phyloP scores from a whole-genome alignment of 1,139 yeast genomes.

The Zygoascus meyerae region DNA sequence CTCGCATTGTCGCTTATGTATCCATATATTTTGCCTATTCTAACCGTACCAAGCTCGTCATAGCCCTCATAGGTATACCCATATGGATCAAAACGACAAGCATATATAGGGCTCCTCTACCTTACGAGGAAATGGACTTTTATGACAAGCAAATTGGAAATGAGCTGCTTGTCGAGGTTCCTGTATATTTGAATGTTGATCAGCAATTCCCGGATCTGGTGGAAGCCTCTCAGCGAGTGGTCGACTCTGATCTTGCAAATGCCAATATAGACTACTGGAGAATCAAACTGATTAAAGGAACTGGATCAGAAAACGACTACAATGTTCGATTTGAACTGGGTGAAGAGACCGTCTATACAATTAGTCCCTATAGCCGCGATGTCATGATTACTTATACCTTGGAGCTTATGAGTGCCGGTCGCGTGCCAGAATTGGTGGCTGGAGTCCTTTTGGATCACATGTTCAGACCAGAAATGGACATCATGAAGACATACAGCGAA shows the following conservation, averaged over 20 bases:
- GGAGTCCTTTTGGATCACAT: constrained; percentile 53
- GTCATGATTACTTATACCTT: constrained; percentile 46
- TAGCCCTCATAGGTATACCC: constrained; percentile 62
- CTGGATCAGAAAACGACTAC: constrained; percentile 26
- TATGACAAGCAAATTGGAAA: constrained; percentile 36
- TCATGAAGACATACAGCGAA: constrained; percentile 20
- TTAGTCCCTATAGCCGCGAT: constrained; percentile 36
- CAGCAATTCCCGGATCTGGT: constrained; percentile 40
- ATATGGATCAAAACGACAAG: constrained; percentile 66
- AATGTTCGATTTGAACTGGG: constrained; percentile 30
- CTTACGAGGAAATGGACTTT: constrained; percentile 46
- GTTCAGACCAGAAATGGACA: constrained; percentile 44
- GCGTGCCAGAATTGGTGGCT: constrained; percentile 54
- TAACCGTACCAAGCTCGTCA: constrained; percentile 15
- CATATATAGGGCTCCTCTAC: constrained; percentile 70
- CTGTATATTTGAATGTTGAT: constrained; percentile 45
- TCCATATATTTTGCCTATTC: neutral
- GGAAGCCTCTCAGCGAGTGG: constrained; percentile 40
- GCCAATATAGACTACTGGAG: constrained; percentile 27
- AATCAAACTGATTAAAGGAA: constrained; percentile 27
- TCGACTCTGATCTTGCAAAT: constrained; percentile 29
- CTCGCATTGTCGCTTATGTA: constrained; percentile 3
- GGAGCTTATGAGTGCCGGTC: constrained; percentile 48
- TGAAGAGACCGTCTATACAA: constrained; percentile 30
- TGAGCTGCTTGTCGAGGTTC: constrained; percentile 45